Evolutionary conservation across 1,284 basidiomycete genomes (phyloP).

Genomic region (Taiwanofungus camphoratus): DNA sequence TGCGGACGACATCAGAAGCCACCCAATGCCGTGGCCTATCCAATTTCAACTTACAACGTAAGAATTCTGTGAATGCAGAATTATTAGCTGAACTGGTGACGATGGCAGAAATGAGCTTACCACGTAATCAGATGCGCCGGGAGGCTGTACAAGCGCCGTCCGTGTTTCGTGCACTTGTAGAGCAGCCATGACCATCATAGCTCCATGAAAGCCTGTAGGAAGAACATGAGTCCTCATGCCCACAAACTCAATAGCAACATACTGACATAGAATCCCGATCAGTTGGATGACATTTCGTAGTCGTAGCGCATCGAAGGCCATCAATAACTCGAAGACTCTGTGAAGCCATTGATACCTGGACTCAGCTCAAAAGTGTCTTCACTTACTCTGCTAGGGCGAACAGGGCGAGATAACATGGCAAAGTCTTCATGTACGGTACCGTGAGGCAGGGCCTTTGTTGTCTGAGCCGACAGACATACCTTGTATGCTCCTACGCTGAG

Average conservation of each 20-base stretch:
- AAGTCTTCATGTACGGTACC: conserved; percentile 42
- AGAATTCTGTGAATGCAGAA: too few species aligned
- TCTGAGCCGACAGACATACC: conserved; percentile 28
- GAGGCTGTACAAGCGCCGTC: conserved; percentile 43
- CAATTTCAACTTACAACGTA: conserved; percentile 13
- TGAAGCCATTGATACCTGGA: conserved; percentile 1
- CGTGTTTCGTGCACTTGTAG: conserved; percentile 71
- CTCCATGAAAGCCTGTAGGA: conserved; percentile 56
- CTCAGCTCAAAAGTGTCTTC: neutral
- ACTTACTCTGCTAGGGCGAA: conserved; percentile 75
- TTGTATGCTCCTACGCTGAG: conserved; percentile 46
- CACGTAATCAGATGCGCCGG: too few species aligned
- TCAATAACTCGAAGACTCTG: conserved; percentile 67
- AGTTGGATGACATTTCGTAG: conserved; percentile 74
- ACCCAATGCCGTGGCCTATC: neutral
- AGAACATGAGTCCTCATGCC: neutral
- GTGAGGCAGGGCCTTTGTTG: neutral
- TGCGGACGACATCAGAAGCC: conserved; percentile 13
- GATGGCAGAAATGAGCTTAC: too few species aligned
- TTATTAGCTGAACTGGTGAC: too few species aligned
- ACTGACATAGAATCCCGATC: conserved; percentile 62
- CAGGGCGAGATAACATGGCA: conserved; percentile 77
- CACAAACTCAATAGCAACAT: neutral
- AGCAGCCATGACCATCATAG: conserved; percentile 64
- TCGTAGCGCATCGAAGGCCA: conserved; percentile 71